Conservation (phyloP, 306 rosid genomes). For the Glycyrrhiza uralensis region DNA sequence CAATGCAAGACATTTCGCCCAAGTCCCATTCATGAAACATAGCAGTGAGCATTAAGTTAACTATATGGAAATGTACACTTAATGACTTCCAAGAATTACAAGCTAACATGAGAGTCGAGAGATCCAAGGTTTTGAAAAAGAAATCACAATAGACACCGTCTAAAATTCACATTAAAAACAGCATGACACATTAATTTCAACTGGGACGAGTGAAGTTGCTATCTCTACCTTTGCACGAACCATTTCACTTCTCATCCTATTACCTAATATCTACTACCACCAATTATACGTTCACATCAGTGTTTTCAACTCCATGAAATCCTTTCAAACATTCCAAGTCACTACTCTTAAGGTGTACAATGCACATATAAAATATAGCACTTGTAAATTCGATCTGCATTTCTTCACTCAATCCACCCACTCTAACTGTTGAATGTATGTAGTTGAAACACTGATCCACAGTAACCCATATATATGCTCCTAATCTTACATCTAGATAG, state of each 20-base stretch:
- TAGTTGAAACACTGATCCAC: neutral
- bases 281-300: neutral
- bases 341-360: neutral
- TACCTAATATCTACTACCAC: too few species aligned
- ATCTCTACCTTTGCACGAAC: neutral
- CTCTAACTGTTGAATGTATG: neutral
- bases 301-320: neutral
- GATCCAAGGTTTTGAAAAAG: neutral
- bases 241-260: neutral
- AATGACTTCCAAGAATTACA: neutral
- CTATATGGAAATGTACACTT: neutral
- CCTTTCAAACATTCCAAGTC: neutral
- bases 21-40: too few species aligned
- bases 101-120: neutral
- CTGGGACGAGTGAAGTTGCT: neutral
- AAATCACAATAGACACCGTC: neutral
- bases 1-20: too few species aligned
- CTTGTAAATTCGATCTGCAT: neutral
- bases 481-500: neutral
- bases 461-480: neutral
- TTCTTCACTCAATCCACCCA: neutral
- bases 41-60: neutral
- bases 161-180: neutral
- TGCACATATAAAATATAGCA: neutral
- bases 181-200: neutral